phyloP scores from a whole-genome alignment of 2,329 filamentous ascomycete species.

The Monilinia vaccinii-corymbosi region DNA sequence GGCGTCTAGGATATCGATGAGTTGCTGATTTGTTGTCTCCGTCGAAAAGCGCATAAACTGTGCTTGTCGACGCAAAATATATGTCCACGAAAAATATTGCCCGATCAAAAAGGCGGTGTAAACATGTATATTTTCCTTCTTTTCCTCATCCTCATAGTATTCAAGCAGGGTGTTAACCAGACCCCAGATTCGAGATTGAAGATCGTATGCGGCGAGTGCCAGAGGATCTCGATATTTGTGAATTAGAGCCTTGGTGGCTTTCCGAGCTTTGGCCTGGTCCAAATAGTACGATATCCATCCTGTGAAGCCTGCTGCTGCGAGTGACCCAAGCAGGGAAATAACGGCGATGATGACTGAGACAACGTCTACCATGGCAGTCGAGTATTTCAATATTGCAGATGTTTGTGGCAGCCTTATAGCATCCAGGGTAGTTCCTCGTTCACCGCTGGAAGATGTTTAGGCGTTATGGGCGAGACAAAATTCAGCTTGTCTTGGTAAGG shows the following conservation, averaged over 20 bases:
- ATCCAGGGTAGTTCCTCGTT: not conserved
- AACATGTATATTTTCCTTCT: slow-evolving; percentile 18
- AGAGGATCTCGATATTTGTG: slow-evolving; percentile 25
- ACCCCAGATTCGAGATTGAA: slow-evolving; percentile 21
- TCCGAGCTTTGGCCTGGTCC: slow-evolving; percentile 20
- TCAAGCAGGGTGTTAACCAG: slow-evolving; percentile 17
- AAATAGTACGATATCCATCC: slow-evolving; percentile 25
- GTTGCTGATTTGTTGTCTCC: slow-evolving; percentile 18
- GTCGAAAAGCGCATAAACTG: slow-evolving; percentile 23
- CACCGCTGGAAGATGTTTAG: not conserved
- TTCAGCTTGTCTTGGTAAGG: not conserved
- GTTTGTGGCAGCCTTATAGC: not conserved
- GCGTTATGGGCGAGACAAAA: not conserved
- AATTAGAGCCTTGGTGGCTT: slow-evolving; percentile 20
- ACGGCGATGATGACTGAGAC: slow-evolving; percentile 23
- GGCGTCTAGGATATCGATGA: slow-evolving; percentile 15
- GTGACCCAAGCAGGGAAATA: slow-evolving; percentile 23
- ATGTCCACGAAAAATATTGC: slow-evolving; percentile 24
- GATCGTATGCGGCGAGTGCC: slow-evolving; percentile 19
- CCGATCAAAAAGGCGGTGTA: slow-evolving; percentile 23
- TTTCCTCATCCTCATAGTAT: slow-evolving; percentile 14
- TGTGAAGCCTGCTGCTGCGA: slow-evolving; percentile 21
- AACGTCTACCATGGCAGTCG: slow-evolving; percentile 16
- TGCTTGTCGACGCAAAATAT: slow-evolving; percentile 21
- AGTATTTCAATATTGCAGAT: not conserved